phyloP scores from a whole-genome alignment of 352 stramenopile genomes.

The Globisporangium abappressorium region DNA sequence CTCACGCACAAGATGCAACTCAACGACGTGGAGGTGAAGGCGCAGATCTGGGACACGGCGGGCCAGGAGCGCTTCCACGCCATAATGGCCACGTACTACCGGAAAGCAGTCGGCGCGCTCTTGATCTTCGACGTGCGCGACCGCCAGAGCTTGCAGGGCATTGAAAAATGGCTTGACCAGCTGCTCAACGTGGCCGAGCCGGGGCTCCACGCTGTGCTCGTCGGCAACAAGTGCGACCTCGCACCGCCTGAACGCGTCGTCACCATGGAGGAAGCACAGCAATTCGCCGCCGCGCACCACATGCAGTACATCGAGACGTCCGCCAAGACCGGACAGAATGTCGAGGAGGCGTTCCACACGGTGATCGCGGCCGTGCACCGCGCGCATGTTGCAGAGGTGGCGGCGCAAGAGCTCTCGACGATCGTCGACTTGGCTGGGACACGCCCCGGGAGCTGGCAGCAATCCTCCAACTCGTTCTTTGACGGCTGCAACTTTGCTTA shows the following conservation, averaged over 20 bases:
- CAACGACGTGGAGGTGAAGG: slow-evolving; percentile 69
- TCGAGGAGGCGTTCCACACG: slow-evolving; percentile 53
- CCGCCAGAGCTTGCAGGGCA: slow-evolving; percentile 42
- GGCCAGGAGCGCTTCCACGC: slow-evolving; percentile 85
- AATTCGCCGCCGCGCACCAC: slow-evolving; percentile 64
- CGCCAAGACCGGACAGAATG: slow-evolving; percentile 69
- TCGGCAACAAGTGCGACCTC: slow-evolving; percentile 79
- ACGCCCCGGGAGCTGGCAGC: background rate
- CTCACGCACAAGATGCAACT: slow-evolving; percentile 78
- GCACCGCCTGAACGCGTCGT: slow-evolving; percentile 39
- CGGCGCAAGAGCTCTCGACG: slow-evolving; percentile 20
- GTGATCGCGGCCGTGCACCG: slow-evolving; percentile 59
- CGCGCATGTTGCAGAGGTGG: slow-evolving; percentile 33
- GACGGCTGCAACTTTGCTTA: slow-evolving; percentile 13
- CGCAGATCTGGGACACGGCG: slow-evolving; percentile 88
- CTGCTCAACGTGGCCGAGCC: slow-evolving; percentile 70
- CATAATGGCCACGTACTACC: slow-evolving; percentile 90
- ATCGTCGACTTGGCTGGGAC: slow-evolving; percentile 34
- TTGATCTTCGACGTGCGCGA: slow-evolving; percentile 78
- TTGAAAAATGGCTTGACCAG: slow-evolving; percentile 73
- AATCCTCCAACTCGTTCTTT: slow-evolving; percentile 28
- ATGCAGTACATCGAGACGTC: slow-evolving; percentile 83
- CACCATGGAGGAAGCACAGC: slow-evolving; percentile 52
- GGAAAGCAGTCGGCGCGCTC: slow-evolving; percentile 72
- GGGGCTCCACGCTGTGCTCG: slow-evolving; percentile 59